These are phyloP conservation scores for Nakazawaea populi DNA, from an alignment of 805 yeast species.

Conservation along the genomic window DNA sequence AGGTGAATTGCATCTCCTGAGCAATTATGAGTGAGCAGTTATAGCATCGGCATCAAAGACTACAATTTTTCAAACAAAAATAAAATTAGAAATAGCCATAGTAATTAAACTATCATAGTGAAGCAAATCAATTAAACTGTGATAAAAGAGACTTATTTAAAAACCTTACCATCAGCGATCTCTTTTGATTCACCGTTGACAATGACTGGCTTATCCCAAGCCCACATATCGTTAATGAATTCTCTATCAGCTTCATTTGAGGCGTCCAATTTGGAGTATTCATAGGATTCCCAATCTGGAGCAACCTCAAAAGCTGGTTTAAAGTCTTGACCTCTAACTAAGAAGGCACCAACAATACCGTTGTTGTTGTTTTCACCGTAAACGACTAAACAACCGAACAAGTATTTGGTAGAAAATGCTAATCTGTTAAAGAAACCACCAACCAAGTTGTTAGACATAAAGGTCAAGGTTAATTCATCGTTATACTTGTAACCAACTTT, in stretches of 20 bases:
- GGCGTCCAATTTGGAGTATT: constrained; percentile 68
- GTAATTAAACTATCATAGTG: neutral
- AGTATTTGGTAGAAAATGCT: constrained; percentile 74
- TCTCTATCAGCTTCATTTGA: constrained; percentile 61
- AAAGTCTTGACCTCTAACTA: constrained; percentile 81
- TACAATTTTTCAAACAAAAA: too few relatives aligned
- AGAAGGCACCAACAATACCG: constrained; percentile 83
- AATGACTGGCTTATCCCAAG: constrained; percentile 85
- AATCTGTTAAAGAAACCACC: constrained; percentile 93
- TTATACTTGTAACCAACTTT: constrained; percentile 88
- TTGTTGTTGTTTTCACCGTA: constrained; percentile 92
- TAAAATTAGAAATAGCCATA: neutral
- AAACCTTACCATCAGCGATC: constrained; percentile 88
- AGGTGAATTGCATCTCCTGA: too few relatives aligned
- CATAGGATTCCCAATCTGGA: constrained; percentile 91
- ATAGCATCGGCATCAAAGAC: too few relatives aligned
- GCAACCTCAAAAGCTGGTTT: constrained; percentile 87
- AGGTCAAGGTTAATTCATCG: constrained; percentile 84
- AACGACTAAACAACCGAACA: constrained; percentile 81
- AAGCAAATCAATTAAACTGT: neutral
- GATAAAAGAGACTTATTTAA: constrained; percentile 47
- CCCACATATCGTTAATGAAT: constrained; percentile 76
- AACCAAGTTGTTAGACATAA: constrained; percentile 88
- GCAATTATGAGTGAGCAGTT: too few relatives aligned
- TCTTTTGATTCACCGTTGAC: constrained; percentile 69